Evolutionary conservation across 805 yeast genomes (phyloP).

Genomic region (Nadsonia fulvescens): DNA sequence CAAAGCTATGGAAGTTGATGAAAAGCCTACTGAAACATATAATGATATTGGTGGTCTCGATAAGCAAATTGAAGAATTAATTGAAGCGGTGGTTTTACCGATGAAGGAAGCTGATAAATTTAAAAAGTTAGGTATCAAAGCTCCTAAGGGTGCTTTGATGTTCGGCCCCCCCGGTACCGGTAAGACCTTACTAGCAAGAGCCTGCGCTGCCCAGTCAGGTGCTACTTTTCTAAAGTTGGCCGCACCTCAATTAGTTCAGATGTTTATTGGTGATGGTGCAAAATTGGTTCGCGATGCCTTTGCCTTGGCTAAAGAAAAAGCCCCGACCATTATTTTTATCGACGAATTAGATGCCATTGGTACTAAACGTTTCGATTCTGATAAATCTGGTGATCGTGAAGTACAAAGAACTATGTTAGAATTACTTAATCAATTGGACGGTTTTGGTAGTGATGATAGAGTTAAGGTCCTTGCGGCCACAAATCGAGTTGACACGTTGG

Average conservation of each 20-base stretch:
- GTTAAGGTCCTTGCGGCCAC: constrained; percentile 97
- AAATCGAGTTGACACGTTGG: constrained; percentile 91
- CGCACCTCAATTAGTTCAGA: constrained; percentile 95
- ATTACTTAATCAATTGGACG: constrained; percentile 89
- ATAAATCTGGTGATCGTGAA: constrained; percentile 94
- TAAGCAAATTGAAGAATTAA: constrained; percentile 94
- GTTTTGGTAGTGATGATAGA: constrained; percentile 92
- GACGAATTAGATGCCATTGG: constrained; percentile 99
- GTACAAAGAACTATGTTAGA: constrained; percentile 99
- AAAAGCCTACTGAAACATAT: constrained; percentile 93
- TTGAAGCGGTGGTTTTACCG: constrained; percentile 95
- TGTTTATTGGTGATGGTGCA: constrained; percentile 98
- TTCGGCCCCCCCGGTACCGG: constrained; percentile 99
- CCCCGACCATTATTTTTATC: constrained; percentile 93
- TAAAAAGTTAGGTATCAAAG: constrained; percentile 82
- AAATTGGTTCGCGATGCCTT: constrained; percentile 94
- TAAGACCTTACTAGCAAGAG: constrained; percentile 89
- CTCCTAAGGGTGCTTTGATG: constrained; percentile 97
- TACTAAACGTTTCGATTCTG: constrained; percentile 92
- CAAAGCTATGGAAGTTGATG: constrained; percentile 98
- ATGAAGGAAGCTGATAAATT: constrained; percentile 97
- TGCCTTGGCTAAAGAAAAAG: constrained; percentile 92
- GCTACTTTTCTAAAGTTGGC: constrained; percentile 93
- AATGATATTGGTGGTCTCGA: constrained; percentile 96
- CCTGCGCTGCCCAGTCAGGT: constrained; percentile 97